phyloP scores from a whole-genome alignment of 2,329 filamentous ascomycete genomes.

The Alternaria triticina region DNA sequence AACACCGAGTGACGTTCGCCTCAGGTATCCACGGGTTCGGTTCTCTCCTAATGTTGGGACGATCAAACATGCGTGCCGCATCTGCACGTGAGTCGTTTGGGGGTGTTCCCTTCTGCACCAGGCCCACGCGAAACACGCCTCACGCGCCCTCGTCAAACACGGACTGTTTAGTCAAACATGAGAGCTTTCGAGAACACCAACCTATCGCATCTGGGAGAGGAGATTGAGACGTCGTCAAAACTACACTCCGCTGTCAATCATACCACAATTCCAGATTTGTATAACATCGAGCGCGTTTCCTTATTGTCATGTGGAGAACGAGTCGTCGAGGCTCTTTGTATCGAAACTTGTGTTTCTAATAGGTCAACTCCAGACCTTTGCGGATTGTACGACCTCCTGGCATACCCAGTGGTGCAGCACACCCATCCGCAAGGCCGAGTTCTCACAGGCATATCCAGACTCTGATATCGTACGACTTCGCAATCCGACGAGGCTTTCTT shows the following conservation, averaged over 20 bases:
- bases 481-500: not conserved
- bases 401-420: not conserved
- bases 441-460: not conserved
- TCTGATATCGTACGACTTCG: not conserved
- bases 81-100: conserved; percentile 1
- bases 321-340: not conserved
- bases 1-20: conserved; percentile 1
- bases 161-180: conserved; percentile 15
- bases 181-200: not conserved
- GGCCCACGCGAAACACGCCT: conserved; percentile 25
- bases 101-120: not conserved
- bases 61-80: conserved; percentile 16
- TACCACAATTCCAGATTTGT: not conserved
- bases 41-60: not conserved
- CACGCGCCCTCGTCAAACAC: conserved; percentile 29
- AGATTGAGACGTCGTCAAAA: not conserved
- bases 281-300: not conserved
- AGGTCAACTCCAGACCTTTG: not conserved
- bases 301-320: not conserved
- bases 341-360: not conserved
- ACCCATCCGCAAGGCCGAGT: not conserved
- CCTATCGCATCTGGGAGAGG: not conserved
- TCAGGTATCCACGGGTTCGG: conserved; percentile 6
- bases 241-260: not conserved
- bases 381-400: not conserved